Evolutionary conservation across 306 rosid species (phyloP).

Genomic region (Styphnolobium japonicum): DNA sequence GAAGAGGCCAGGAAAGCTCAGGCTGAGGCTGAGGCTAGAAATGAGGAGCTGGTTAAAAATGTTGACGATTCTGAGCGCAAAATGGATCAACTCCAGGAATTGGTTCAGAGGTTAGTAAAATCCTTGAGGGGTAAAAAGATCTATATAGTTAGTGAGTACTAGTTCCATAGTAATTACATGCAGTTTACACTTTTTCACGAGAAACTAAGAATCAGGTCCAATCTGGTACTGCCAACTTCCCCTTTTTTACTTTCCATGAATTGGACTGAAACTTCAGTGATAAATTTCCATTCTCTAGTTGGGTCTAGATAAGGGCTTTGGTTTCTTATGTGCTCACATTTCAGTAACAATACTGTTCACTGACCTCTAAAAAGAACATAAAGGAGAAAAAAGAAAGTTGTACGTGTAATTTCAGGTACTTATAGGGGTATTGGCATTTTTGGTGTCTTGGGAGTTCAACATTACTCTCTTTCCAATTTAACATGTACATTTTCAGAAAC

Average conservation of each 20-base stretch:
- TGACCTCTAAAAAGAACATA: neutral
- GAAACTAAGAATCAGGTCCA: neutral
- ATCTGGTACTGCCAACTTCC: neutral
- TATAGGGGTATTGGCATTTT: neutral
- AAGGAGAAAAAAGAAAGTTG: neutral
- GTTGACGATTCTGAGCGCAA: slow-evolving; percentile 75
- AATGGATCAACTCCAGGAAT: slow-evolving; percentile 89
- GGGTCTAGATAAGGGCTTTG: neutral
- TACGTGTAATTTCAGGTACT: neutral
- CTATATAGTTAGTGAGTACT: neutral
- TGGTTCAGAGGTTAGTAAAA: slow-evolving; percentile 85
- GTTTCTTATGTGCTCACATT: neutral
- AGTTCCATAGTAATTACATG: neutral
- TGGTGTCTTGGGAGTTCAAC: neutral
- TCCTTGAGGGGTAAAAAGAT: slow-evolving; percentile 7
- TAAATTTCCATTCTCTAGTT: neutral
- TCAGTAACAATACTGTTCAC: neutral
- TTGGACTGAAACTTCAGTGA: neutral
- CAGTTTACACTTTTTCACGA: neutral
- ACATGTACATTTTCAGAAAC: slow-evolving; percentile 38
- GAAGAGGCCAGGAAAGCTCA: slow-evolving; percentile 70
- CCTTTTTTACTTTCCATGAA: neutral
- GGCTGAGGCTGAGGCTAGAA: slow-evolving; percentile 66
- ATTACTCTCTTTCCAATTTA: neutral
- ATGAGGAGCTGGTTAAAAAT: slow-evolving; percentile 65